Conservation (phyloP, 257 asterid species). For the Gentiana dahurica region DNA sequence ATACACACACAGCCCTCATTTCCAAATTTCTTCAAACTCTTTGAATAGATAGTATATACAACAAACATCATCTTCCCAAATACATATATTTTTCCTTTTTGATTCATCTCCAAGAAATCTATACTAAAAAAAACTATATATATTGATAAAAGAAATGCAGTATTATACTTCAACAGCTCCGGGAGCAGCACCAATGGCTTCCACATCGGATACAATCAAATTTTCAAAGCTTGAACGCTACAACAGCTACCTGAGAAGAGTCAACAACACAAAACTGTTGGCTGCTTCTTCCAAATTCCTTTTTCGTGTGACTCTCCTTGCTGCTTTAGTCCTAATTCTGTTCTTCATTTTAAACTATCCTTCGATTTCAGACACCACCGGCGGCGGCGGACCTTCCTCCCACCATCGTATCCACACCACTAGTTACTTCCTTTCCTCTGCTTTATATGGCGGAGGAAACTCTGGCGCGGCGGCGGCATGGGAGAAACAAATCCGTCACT, state of each 20-base stretch:
- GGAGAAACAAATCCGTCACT: constrained; percentile 78
- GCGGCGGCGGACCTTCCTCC: no score
- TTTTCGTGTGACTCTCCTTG: constrained; percentile 75
- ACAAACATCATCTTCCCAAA: no score
- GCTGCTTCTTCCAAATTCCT: constrained; percentile 85
- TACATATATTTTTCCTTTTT: neutral
- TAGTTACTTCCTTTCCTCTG: constrained; percentile 49
- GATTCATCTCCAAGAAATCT: neutral
- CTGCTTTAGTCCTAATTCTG: constrained; percentile 61
- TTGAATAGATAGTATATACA: neutral
- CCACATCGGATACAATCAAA: constrained; percentile 50
- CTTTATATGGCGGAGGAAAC: constrained; percentile 44
- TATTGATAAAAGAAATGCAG: constrained; percentile 20
- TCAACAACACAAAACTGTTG: constrained; percentile 61
- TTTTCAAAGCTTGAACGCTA: constrained; percentile 62
- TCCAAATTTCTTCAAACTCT: neutral
- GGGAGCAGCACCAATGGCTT: constrained; percentile 8
- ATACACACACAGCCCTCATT: constrained; percentile 8
- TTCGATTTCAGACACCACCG: constrained; percentile 24
- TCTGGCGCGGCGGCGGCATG: constrained; percentile 30
- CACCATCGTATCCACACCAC: constrained; percentile 36
- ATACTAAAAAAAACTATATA: neutral
- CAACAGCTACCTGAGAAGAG: constrained; percentile 67
- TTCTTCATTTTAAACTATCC: constrained; percentile 75
- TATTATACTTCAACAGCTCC: constrained; percentile 26